Base-by-base conservation (phyloP, 2,329 filamentous ascomycete species). In the Sclerotinia spermophila region DNA sequence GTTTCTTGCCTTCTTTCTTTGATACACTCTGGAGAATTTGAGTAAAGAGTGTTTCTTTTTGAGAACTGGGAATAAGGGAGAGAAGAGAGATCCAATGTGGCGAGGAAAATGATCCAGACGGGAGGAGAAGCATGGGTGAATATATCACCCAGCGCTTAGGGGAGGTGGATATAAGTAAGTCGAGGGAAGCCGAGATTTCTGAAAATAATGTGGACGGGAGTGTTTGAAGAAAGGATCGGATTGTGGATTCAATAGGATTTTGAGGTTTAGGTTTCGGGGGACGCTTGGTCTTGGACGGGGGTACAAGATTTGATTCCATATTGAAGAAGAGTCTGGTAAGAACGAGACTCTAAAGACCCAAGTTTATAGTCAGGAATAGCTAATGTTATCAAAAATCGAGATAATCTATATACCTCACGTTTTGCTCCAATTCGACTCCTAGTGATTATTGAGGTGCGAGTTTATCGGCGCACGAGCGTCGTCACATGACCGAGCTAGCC, bases 141-240 rank as follows among this genome's bases (percentile, higher is more conserved):
- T 90, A 90, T 19, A 86, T 81, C 0, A 85, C 85, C 83, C 87
- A 90, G 73, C 87, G 81, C 74, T 86, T 88, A 0, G 88, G 87
- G 2, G 74, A 71, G 55, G 40, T 69, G 13, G 71, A 59, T 13
- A 77, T 21, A 8, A 78, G 48, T 21, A 62, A 59, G 27, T 72
- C 56, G 8, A 75, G 8, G 6, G 40, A 59, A 71, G 74, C 61
- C 72, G 76, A 56, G 72, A 71, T 67, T 69, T 56, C 67, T 64
- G 58, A 71, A 4, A 69, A 71, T 21, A 71, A 67, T 5, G 68
- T 72, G n/a, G 27, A 66, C 21, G 76, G 78, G 1, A 80, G 69
- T 2, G 73, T 69, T 13, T 74, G 71, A 19, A 82, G 73, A 82
- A 82, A 84, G 61, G 76, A 68, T 30, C 68, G 74, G n/a, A 83